Percentiles rank a stretch among this genome's conserved stretches.
phyloP scores from a whole-genome alignment of 2,329 filamentous ascomycete species.

The Byssochlamys sp. region DNA sequence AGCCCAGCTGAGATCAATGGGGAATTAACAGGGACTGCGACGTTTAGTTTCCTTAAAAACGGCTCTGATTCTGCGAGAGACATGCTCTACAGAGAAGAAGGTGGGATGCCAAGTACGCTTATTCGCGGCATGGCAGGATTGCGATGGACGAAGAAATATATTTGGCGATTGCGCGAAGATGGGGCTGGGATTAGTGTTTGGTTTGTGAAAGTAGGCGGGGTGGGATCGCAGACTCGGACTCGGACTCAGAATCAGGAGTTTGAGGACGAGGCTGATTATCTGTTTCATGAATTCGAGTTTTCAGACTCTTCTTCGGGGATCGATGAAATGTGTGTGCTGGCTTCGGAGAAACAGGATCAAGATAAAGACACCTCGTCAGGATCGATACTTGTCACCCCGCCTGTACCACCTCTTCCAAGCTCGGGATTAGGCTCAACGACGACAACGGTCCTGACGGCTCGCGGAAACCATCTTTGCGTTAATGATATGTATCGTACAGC shows the following conservation, averaged over 20 bases:
- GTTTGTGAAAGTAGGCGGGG: conserved; percentile 31
- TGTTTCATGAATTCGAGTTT: conserved; percentile 37
- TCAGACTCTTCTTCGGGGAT: conserved; percentile 4
- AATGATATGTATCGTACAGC: conserved; percentile 39
- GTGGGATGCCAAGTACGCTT: conserved; percentile 26
- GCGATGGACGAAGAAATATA: conserved; percentile 35
- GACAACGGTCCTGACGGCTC: conserved; percentile 25
- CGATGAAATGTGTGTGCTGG: neutral
- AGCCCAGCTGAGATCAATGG: conserved; percentile 34
- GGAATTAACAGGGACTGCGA: conserved; percentile 30
- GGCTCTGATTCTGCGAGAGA: conserved; percentile 12
- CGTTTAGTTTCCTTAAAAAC: conserved; percentile 21
- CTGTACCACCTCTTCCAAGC: conserved; percentile 12
- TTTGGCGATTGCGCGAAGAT: conserved; percentile 28
- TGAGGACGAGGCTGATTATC: conserved; percentile 30
- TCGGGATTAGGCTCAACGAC: conserved; percentile 1
- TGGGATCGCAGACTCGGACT: neutral
- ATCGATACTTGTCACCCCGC: conserved; percentile 8
- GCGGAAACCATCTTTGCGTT: conserved; percentile 36
- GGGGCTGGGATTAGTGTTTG: conserved; percentile 29
- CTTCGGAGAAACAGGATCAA: neutral
- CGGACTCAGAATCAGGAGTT: conserved; percentile 6
- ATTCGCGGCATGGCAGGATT: conserved; percentile 16
- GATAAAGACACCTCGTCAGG: neutral
- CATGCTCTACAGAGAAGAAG: conserved; percentile 35